Percentiles rank a stretch among this genome's conserved stretches.
Conservation (phyloP, 805 yeast species). For the Lipomyces kockii region DNA sequence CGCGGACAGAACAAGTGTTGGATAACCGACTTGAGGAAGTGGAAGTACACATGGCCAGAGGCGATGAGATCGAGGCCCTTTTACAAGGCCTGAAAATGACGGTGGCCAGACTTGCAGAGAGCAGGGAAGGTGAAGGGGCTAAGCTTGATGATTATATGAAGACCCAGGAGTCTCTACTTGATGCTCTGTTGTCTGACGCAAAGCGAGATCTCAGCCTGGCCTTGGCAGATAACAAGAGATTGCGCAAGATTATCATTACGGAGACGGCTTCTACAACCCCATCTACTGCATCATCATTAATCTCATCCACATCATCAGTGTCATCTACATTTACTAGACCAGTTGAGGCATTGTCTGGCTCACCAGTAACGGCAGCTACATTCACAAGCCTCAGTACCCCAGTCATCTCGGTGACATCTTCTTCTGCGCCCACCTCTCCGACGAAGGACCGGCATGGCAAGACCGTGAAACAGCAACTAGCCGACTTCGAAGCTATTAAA, state of each 20-base stretch:
- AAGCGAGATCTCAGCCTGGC: conserved; percentile 29
- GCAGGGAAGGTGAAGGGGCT: conserved; percentile 13
- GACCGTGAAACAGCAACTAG: conserved; percentile 26
- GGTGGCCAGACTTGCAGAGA: conserved; percentile 9
- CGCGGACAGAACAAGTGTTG: conserved; percentile 22
- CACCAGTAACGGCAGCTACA: conserved; percentile 6
- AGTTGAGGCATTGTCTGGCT: conserved; percentile 2
- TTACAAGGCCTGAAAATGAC: conserved; percentile 24
- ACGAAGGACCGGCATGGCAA: conserved; percentile 23
- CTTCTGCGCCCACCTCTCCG: conserved; percentile 24
- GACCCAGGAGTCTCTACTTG: conserved; percentile 14
- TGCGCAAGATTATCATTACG: conserved; percentile 17
- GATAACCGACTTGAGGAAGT: conserved; percentile 30
- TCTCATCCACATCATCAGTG: conserved; percentile 1
- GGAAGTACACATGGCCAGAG: conserved; percentile 14
- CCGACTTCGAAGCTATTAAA: conserved; percentile 40
- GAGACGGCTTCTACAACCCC: conserved; percentile 1
- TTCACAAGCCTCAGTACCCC: conserved; percentile 5
- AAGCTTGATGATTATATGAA: conserved; percentile 13
- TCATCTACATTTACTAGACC: conserved; percentile 4
- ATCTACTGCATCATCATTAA: conserved; percentile 11
- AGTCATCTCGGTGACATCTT: conserved; percentile 6
- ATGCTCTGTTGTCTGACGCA: conserved; percentile 15
- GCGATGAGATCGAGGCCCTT: conserved; percentile 34
- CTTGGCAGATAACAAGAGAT: conserved; percentile 25